Evolutionary conservation across 2,329 filamentous ascomycete species (phyloP).

Genomic region (Alternaria incomplexa): DNA sequence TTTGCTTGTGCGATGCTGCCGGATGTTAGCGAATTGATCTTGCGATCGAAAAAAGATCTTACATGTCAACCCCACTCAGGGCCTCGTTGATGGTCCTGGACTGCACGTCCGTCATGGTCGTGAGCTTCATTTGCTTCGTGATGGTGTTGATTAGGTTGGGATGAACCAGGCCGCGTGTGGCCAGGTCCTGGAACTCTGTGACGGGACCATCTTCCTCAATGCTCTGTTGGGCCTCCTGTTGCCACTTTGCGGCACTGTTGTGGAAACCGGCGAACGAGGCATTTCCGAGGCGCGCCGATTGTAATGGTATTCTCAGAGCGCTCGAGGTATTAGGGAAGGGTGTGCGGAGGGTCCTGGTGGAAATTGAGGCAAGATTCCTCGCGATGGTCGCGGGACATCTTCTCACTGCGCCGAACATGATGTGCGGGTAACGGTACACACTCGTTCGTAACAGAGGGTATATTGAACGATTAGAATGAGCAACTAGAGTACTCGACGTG

Average conservation of each 20-base stretch:
- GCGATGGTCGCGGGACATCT: constrained; percentile 49
- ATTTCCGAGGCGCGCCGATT: constrained; percentile 24
- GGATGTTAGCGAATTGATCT: constrained; percentile 14
- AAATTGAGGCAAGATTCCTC: constrained; percentile 35
- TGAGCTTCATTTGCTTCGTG: constrained; percentile 73
- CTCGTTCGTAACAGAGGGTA: constrained; percentile 17
- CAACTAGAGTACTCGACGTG: not conserved
- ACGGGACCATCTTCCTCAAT: constrained; percentile 35
- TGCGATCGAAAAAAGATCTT: constrained; percentile 48
- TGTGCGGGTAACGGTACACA: constrained; percentile 20
- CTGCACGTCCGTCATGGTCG: constrained; percentile 93
- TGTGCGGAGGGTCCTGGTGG: constrained; percentile 32
- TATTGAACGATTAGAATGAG: constrained; percentile 16
- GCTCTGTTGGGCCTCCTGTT: constrained; percentile 32
- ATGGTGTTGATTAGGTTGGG: constrained; percentile 71
- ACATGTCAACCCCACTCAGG: constrained; percentile 82
- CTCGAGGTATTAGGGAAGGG: constrained; percentile 27
- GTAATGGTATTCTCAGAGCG: constrained; percentile 24
- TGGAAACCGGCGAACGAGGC: constrained; percentile 45
- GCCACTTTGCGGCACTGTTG: constrained; percentile 45
- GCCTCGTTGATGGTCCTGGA: constrained; percentile 80
- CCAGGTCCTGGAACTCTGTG: constrained; percentile 55
- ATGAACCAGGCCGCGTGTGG: constrained; percentile 62
- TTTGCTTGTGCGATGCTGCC: constrained; percentile 81
- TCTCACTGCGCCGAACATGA: constrained; percentile 54